phyloP scores from a whole-genome alignment of 148 eudicot genomes.

The Fagopyrum esculentum region DNA sequence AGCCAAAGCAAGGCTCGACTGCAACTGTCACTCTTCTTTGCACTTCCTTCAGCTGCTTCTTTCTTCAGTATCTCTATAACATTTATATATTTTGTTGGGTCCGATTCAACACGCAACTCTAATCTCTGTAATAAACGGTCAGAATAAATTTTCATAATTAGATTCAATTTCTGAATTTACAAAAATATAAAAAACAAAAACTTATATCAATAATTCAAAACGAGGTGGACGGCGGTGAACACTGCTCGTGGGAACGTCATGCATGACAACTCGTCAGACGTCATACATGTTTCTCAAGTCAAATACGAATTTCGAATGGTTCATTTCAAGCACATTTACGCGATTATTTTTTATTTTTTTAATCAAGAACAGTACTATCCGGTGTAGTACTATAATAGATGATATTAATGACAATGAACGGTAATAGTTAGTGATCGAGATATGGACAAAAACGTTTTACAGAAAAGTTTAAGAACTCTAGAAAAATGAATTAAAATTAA shows the following conservation, averaged over 20 bases:
- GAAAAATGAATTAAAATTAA: not conserved
- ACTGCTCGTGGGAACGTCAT: not conserved
- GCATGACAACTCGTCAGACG: not conserved
- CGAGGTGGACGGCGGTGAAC: constrained; percentile 10
- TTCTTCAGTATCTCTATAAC: constrained; percentile 70
- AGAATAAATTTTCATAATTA: too few relatives aligned
- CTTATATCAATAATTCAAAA: not conserved
- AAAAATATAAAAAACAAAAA: not conserved
- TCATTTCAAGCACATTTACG: too few relatives aligned
- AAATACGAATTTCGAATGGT: not conserved
- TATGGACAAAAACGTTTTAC: not conserved
- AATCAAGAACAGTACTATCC: not conserved
- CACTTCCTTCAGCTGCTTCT: constrained; percentile 58
- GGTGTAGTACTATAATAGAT: not conserved
- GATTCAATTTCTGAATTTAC: too few relatives aligned
- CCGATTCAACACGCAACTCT: constrained; percentile 54
- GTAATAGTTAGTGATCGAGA: not conserved
- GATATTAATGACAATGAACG: not conserved
- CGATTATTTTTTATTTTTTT: too few relatives aligned
- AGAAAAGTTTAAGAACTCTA: not conserved
- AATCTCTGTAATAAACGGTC: constrained; percentile 37
- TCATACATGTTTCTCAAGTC: constrained; percentile 11
- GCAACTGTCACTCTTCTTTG: constrained; percentile 52
- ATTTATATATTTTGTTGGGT: constrained; percentile 51
- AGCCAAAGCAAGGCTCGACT: constrained; percentile 85